Evolutionary conservation across 148 eudicot species (phyloP), one percentile per base, ranked within the genome.

Genomic region (Silene latifolia): DNA sequence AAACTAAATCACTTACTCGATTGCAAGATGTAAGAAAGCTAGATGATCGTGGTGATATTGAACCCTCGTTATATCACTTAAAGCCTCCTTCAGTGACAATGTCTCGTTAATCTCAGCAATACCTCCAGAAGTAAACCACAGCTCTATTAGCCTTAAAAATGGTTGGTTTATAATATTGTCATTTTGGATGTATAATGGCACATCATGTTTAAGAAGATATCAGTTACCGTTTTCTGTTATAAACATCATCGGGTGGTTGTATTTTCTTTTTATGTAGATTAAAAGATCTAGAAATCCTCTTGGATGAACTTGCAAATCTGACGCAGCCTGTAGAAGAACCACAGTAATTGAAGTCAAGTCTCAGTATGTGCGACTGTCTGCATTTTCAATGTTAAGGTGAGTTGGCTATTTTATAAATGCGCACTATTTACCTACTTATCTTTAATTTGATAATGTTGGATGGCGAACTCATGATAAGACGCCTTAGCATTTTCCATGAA

Each of bases 191-290:
- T 51, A 51, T 51, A 51, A 51, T 51, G 56, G 14, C 54, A 14
- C 17, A 48, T 48, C 54, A 48, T 48, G 54, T 48, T 48, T 13
- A 48, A 48, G 17, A 48, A 71, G 29, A 32, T 10, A 46, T 57
- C 5, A 71, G 67, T 71, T n/a, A 77, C 86, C 83, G 74, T 80
- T 83, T 74, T 80, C 86, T 20, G 86, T 80, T 13, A 83, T 80
- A 57, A 76, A 80, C 14, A 83, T 77, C 7, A 59, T 4, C 23
- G 83, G 86, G 71, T 77, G n/a, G 10, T 56, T 69, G 66, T 83
- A 80, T 15, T 54, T 80, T 58, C 18, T 12, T 46, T 70, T 59
- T 23, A 70, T 77, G 24, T 64, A 64, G 53, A 68, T 29, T 18
- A 83, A 58, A 54, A 83, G 78, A 29, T 76, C 75, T 63, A 48